A percentile compares a stretch with the other conserved stretches of the same genome.
These are phyloP conservation scores for Graphilbum ipis-grandicollis DNA, from an alignment of 2,329 filamentous ascomycete species.

Conservation along the genomic window DNA sequence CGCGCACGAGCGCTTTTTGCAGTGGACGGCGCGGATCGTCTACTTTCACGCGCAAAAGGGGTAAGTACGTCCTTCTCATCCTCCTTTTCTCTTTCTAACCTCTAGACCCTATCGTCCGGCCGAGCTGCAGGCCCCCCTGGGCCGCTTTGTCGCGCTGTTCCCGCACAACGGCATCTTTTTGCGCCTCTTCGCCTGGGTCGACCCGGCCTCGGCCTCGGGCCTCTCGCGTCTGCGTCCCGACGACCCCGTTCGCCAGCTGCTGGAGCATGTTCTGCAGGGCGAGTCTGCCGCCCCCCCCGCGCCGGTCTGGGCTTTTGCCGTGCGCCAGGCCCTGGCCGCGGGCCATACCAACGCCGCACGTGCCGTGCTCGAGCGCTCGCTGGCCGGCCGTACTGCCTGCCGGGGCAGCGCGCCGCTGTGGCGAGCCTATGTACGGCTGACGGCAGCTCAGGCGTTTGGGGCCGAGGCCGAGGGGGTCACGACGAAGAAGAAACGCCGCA, in stretches of 20 bases:
- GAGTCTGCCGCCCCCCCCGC: slow-evolving; percentile 36
- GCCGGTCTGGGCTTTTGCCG: slow-evolving; percentile 29
- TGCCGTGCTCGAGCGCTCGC: slow-evolving; percentile 33
- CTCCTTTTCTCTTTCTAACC: background rate
- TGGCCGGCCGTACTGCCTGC: slow-evolving; percentile 16
- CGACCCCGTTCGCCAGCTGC: slow-evolving; percentile 55
- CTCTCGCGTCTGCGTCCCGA: slow-evolving; percentile 39
- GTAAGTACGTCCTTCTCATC: slow-evolving; percentile 16
- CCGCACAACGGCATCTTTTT: slow-evolving; percentile 65
- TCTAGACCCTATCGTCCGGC: slow-evolving; percentile 47
- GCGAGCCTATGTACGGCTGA: slow-evolving; percentile 30
- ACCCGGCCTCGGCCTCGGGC: slow-evolving; percentile 22
- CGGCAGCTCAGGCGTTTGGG: slow-evolving; percentile 6
- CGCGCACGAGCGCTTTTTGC: slow-evolving; percentile 47
- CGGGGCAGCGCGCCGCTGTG: slow-evolving; percentile 25
- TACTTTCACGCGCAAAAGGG: slow-evolving; percentile 45
- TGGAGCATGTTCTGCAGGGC: slow-evolving; percentile 33
- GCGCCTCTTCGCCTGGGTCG: slow-evolving; percentile 54
- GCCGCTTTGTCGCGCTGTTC: slow-evolving; percentile 43
- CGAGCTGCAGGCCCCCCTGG: slow-evolving; percentile 44
- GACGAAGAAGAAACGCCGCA: too few relatives aligned
- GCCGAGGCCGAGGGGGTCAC: too few relatives aligned
- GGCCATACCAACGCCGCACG: slow-evolving; percentile 32
- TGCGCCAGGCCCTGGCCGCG: slow-evolving; percentile 31
- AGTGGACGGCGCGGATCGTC: slow-evolving; percentile 49